A percentile compares a stretch with the other conserved stretches of the same genome.
Conservation (phyloP, 768 basidiomycete genomes). For the Fomitopsis pulvina region DNA sequence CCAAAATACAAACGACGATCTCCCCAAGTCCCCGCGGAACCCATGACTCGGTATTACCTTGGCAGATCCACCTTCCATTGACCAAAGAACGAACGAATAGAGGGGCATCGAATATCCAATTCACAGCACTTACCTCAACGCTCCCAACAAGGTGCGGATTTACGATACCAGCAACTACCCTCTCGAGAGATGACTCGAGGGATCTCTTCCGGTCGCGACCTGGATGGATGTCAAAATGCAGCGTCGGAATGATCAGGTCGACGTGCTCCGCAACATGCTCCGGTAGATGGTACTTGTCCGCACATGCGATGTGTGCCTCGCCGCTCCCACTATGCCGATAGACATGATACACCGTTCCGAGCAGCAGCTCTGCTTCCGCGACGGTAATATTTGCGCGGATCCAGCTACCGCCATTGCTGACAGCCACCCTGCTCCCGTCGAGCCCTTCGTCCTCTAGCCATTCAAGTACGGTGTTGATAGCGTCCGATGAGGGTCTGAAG, state of each 20-base stretch:
- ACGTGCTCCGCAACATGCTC: constrained; percentile 49
- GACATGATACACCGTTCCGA: constrained; percentile 46
- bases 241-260: constrained; percentile 66
- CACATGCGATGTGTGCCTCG: constrained; percentile 49
- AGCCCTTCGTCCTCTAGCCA: constrained; percentile 43
- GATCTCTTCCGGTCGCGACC: neutral
- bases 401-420: constrained; percentile 37
- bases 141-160: constrained; percentile 1
- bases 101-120: no score
- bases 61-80: no score
- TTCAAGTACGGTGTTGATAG: constrained; percentile 32
- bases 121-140: constrained; percentile 4
- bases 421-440: constrained; percentile 27
- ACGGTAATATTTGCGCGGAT: constrained; percentile 34
- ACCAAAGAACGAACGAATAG: no score
- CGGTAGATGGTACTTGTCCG: constrained; percentile 58
- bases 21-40: no score
- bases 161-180: constrained; percentile 6
- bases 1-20: no score
- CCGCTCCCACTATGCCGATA: constrained; percentile 49
- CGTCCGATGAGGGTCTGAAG: constrained; percentile 39
- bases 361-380: constrained; percentile 36
- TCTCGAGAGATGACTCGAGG: neutral
- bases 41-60: no score
- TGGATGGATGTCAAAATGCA: constrained; percentile 49